Conservation (phyloP, 108 stramenopile species). For the Mediolabrus comicus region DNA sequence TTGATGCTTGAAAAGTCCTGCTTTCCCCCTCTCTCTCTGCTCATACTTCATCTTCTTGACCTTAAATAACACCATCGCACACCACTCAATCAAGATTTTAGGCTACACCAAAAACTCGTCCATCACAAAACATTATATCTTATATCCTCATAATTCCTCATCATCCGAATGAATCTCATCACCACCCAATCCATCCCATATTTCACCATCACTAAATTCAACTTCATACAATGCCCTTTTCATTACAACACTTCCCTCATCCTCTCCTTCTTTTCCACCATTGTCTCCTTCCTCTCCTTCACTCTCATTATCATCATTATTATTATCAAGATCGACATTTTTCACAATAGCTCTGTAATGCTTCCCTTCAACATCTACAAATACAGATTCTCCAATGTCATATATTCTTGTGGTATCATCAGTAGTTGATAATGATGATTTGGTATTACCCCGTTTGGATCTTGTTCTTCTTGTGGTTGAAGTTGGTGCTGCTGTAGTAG, state of each 20-base stretch:
- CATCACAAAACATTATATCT: not conserved
- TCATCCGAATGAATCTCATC: conserved; percentile 8
- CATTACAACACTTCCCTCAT: not conserved
- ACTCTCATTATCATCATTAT: not conserved
- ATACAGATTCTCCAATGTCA: conserved; percentile 31
- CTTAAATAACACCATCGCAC: too few relatives aligned
- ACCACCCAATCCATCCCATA: not conserved
- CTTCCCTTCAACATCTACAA: conserved; percentile 1
- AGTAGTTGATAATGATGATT: not conserved
- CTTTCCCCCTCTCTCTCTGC: too few relatives aligned
- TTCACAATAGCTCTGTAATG: conserved; percentile 27
- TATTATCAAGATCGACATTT: conserved; percentile 13
- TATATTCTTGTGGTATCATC: not conserved
- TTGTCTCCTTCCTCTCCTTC: not conserved
- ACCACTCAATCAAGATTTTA: too few relatives aligned
- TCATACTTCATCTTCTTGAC: too few relatives aligned
- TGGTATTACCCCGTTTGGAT: not conserved
- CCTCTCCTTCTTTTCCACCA: not conserved
- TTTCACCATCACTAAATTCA: conserved; percentile 29
- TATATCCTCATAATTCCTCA: conserved; percentile 11
- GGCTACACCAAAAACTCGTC: too few relatives aligned
- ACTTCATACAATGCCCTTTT: conserved; percentile 13
- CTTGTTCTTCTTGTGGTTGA: not conserved
- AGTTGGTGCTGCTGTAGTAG: not conserved
- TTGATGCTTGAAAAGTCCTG: too few relatives aligned